Evolutionary conservation across 306 rosid genomes (phyloP), one percentile per base, ranked within the genome.

Genomic region (Castanospermum australe): DNA sequence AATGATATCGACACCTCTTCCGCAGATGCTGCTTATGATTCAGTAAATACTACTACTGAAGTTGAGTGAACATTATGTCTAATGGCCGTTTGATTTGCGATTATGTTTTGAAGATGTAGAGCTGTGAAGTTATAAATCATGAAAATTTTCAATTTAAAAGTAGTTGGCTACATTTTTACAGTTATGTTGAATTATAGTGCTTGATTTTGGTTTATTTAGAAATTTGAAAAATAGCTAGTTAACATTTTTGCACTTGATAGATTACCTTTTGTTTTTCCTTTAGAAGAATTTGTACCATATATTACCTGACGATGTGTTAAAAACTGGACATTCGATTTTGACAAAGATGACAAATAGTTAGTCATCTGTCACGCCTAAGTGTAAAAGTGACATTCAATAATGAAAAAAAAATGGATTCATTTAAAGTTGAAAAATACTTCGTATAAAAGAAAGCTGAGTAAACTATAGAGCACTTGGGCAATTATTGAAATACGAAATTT

Each of bases 1-100:
- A 95, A 95, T 74, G 99, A 93, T 81, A 95, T 93, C 1, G 97
- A 95, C 48, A 95, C 99, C 36, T 82, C 96, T 15, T 71, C 97
- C 44, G 99, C 99, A 0, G 99, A 95, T 83, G 93, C 74, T 9
- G 98, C 97, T 24, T 88, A 91, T 75, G 68, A 84, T 63, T 63
- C 81, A 36, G 71, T 84, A 60, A 81, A 83, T 73, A 28, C 69
- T 76, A 3, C 62, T n/a, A 83, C n/a, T n/a, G n/a, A 42, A 57
- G 35, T 8, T 48, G 75, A 76, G 64, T 86, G 83, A 33, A 45
- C n/a, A n/a, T n/a, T n/a, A n/a, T n/a, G n/a, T n/a, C n/a, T n/a
- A n/a, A n/a, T n/a, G n/a, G n/a, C n/a, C n/a, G n/a, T n/a, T n/a
- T n/a, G n/a, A n/a, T n/a, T n/a, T n/a, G n/a, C n/a, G n/a, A n/a